phyloP scores from a whole-genome alignment of 371 early-diverging fungal genomes.

The Lichtheimia hyalospora region DNA sequence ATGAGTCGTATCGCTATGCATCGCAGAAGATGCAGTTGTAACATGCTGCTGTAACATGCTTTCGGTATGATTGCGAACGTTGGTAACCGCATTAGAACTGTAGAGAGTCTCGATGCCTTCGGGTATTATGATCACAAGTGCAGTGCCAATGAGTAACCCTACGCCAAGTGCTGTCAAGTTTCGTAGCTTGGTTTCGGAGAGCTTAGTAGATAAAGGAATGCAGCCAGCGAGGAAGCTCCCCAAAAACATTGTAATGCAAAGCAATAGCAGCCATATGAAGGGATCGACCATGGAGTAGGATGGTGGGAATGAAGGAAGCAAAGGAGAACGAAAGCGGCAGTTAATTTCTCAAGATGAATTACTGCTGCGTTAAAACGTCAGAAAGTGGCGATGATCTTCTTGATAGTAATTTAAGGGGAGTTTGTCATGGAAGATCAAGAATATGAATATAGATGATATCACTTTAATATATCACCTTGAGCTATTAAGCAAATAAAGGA shows the following conservation, averaged over 20 bases:
- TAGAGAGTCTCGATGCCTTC: slow-evolving; percentile 93
- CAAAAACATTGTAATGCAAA: slow-evolving; percentile 77
- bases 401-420: no score
- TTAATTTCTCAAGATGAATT: not conserved
- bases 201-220: slow-evolving; percentile 80
- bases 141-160: slow-evolving; percentile 89
- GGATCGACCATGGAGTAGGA: slow-evolving; percentile 49
- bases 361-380: no score
- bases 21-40: not conserved
- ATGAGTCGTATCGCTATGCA: not conserved
- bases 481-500: no score
- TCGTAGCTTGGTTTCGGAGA: slow-evolving; percentile 71
- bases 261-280: slow-evolving; percentile 69
- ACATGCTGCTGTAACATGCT: not conserved
- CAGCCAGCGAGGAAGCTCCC: slow-evolving; percentile 88
- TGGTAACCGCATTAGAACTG: slow-evolving; percentile 16
- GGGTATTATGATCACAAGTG: slow-evolving; percentile 88
- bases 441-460: no score
- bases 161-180: slow-evolving; percentile 86
- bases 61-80: not conserved
- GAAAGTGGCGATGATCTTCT: no score
- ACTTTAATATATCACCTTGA: no score
- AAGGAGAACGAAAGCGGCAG: not conserved
- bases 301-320: not conserved
- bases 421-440: no score